Evolutionary conservation across 129 eudicot genomes (phyloP).

Genomic region (Ambrosia artemisiifolia): DNA sequence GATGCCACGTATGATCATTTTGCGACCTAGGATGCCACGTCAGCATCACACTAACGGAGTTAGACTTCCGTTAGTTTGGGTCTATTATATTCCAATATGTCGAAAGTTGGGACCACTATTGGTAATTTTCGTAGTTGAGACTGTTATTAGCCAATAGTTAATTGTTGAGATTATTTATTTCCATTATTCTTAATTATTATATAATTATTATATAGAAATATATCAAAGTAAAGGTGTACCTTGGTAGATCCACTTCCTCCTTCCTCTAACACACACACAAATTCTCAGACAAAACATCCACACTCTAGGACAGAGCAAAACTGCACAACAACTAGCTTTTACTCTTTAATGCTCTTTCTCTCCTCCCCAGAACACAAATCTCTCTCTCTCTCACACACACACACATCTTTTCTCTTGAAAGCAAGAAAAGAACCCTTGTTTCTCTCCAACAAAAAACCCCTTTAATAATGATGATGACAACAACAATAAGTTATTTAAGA

Average conservation of each 20-base stretch:
- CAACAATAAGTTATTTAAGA: constrained; percentile 7
- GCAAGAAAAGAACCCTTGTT: constrained; percentile 30
- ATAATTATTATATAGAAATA: no score
- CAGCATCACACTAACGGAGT: no score
- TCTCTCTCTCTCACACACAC: constrained; percentile 25
- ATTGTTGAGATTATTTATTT: no score
- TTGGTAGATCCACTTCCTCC: constrained; percentile 1
- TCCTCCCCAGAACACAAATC: constrained; percentile 14
- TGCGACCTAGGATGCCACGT: no score
- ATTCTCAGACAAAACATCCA: constrained; percentile 39
- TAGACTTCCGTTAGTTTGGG: no score
- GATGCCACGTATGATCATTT: no score
- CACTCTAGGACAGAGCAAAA: constrained; percentile 41
- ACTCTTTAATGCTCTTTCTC: constrained; percentile 60
- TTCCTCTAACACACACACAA: not conserved
- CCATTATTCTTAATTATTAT: no score
- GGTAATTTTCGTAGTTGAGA: no score
- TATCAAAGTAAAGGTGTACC: not conserved
- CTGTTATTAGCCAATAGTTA: no score
- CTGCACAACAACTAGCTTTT: constrained; percentile 46
- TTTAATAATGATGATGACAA: not conserved
- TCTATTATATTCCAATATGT: no score
- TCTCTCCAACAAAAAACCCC: constrained; percentile 8
- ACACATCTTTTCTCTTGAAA: constrained; percentile 21
- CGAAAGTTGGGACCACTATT: no score